Evolutionary conservation across 1,139 yeast species (phyloP), one percentile per base, ranked within the genome.

Genomic region (Kodamaea ohmeri): DNA sequence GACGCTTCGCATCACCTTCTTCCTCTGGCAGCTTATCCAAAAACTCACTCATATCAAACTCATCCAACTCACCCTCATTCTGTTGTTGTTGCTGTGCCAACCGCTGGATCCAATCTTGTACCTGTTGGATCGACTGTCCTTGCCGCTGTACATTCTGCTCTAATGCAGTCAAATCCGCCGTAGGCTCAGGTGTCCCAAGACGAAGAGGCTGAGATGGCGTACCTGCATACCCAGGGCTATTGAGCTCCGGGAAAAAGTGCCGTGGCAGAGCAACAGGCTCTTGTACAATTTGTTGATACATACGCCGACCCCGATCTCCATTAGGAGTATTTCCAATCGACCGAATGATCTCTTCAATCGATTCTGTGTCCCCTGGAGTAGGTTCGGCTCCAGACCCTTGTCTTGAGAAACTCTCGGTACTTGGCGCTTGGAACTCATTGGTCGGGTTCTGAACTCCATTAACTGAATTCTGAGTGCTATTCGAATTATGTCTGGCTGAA

Each of bases 21-120:
- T 26, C 39, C 15, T 26, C 37, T 5, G 36, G 36, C 33, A 28
- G 34, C 28, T 33, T 51, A 38, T 56, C 55, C 30, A 66, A 50
- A 44, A 67, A 67, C 40, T 67, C 69, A 42, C 60, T 62, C 15
- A 67, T 69, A 46, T 66, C 71, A 47, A 67, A 67, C 16, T 60
- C 70, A 25, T 63, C 64, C 18, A 30, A 26, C 20, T 27, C 32
- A 7, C 18, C 15, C 31, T 29, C 24, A 13, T 20, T 27, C 25
- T 60, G 63, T 34, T 63, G 61, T 36, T 65, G 73, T 38, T 65
- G 69, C 32, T 51, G 55, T 1, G 71, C 66, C 35, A 73, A 54
- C 39, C 64, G 72, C 41, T 64, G 76, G 34, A 77, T 66, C 80
- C 81, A 76, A 46, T 78, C 82, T 50, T 76, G 78, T 1, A 76